phyloP scores from a whole-genome alignment of 139 green algal genomes.

The Mesotaenium endlicherianum region DNA sequence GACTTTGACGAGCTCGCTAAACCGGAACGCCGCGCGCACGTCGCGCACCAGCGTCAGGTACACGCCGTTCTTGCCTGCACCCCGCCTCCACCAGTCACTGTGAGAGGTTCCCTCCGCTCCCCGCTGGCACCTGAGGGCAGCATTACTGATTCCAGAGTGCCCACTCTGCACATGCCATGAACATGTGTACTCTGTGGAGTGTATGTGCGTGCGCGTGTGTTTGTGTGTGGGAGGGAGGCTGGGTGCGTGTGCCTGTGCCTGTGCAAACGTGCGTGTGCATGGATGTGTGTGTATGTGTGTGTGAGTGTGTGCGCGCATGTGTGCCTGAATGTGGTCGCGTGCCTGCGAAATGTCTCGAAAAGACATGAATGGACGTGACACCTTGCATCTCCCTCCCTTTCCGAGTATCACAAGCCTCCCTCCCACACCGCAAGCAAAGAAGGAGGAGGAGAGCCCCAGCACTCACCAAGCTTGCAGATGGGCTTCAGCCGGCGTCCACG shows the following conservation, averaged over 20 bases:
- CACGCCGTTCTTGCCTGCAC: conserved; percentile 43
- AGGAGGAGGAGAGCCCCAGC: no score
- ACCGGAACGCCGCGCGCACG: conserved; percentile 20
- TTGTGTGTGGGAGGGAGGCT: neutral
- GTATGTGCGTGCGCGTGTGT: neutral
- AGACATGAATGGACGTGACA: no score
- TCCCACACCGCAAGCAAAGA: no score
- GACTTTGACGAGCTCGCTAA: conserved; percentile 6
- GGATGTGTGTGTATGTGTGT: neutral
- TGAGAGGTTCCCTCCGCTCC: no score
- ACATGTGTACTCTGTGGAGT: neutral
- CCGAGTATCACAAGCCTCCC: no score
- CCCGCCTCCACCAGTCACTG: no score
- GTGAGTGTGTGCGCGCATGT: neutral
- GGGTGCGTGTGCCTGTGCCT: neutral
- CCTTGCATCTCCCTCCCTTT: no score
- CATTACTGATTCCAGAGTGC: no score
- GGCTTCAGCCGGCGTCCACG: neutral
- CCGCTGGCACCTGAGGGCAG: no score
- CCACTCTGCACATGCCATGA: no score
- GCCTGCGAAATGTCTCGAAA: neutral
- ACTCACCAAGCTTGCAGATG: conserved; percentile 6
- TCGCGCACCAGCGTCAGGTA: conserved; percentile 22
- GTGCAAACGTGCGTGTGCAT: neutral
- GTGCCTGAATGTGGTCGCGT: neutral